Percentiles rank a stretch among this genome's conserved stretches.
Conservation (phyloP, 495 filamentous ascomycete genomes). For the Trichoderma erinaceum region DNA sequence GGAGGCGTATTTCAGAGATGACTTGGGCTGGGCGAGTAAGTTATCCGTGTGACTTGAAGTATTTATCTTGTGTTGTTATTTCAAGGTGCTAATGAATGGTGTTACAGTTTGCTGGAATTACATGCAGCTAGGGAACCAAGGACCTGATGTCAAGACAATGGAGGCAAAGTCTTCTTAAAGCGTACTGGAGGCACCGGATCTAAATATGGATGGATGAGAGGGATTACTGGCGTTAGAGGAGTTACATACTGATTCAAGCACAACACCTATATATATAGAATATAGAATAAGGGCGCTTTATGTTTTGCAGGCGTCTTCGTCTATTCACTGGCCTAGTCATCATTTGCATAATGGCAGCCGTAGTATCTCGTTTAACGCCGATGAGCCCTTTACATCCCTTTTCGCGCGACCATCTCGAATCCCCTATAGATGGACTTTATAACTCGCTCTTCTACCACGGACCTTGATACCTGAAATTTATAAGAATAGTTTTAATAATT, state of each 20-base stretch:
- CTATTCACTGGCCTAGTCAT: neutral
- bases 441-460: no score
- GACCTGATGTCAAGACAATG: neutral
- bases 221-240: neutral
- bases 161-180: neutral
- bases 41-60: constrained; percentile 14
- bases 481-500: no score
- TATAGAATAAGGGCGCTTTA: neutral
- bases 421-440: no score
- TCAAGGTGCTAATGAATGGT: neutral
- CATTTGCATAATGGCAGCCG: no score
- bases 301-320: neutral
- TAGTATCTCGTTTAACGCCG: no score
- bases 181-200: neutral
- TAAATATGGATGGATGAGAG: neutral
- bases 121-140: constrained; percentile 12
- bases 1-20: constrained; percentile 57
- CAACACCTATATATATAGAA: neutral
- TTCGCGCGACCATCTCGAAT: no score
- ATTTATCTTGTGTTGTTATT: neutral
- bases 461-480: no score
- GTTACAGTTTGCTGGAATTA: constrained; percentile 15
- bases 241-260: neutral
- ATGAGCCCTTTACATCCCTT: no score
- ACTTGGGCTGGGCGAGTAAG: constrained; percentile 56